Base-by-base conservation (phyloP, 768 basidiomycete genomes). In the Hemileccinum rubropunctum region DNA sequence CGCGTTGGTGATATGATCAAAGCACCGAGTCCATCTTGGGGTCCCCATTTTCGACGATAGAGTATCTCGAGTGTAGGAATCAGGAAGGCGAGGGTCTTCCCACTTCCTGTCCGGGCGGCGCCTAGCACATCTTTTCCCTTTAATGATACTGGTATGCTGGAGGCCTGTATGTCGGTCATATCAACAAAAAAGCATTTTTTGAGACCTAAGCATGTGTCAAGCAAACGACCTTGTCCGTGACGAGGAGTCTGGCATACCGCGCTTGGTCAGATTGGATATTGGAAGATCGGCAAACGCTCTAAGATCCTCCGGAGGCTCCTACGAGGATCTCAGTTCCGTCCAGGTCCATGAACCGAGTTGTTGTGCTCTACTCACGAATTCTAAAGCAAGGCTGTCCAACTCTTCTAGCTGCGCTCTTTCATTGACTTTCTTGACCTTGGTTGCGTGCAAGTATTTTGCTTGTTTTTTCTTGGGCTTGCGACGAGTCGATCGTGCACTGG, bases 1-100 rank as follows among this genome's bases (percentile, higher is more conserved):
- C 95, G 78, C 2, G 95, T 98, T 4, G 95, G 95, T 1, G 91
- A 93, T 46, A 99, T 90, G 54, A 98, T 83, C 42, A 99, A 68
- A 2, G 94, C 95, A 7, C 95, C 95, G 14, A 88, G 70, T 3
- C 86, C 86, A 58, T 88, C 86, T 54, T 80, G 77, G 7, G 82
- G 82, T 0, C 85, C 84, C 86, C 86, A 88, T 61, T 79, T 83
- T 51, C 73, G 73, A 37, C 83, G 73, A 57, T 84, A 80, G 20
- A 88, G 72, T 21, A 78, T 71, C 66, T 88, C 86, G 40, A 88
- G 73, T 6, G 82, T 67, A 1, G 86, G 86, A 23, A 88, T 72
- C 26, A 88, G 71, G 65, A 88, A 88, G 1, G 86, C 85, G 26
- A 88, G 74, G 0, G 86, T 88, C 68, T 88, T 88, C 18, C 86